Evolutionary conservation across 768 basidiomycete species (phyloP).

Genomic region (Gyrodon lividus): DNA sequence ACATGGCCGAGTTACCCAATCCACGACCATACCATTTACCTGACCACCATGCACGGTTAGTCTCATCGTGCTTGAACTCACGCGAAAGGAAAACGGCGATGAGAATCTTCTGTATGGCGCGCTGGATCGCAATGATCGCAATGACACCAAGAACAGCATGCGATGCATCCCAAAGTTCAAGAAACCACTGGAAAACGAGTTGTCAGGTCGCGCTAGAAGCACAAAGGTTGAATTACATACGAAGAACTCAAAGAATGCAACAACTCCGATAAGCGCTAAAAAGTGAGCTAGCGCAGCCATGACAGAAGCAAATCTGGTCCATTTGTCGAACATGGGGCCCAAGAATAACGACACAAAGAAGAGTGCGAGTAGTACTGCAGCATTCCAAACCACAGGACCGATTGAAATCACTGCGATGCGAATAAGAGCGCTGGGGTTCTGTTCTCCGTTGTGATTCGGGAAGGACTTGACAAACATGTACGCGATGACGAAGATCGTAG

Average conservation of each 20-base stretch:
- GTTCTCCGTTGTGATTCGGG: conserved; percentile 59
- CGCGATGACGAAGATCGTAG: conserved; percentile 75
- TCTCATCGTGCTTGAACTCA: conserved; percentile 98
- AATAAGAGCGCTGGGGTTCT: conserved; percentile 80
- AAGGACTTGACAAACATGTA: conserved; percentile 96
- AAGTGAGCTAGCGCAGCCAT: conserved; percentile 93
- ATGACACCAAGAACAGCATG: conserved; percentile 94
- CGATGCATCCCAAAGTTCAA: conserved; percentile 95
- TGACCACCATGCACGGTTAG: conserved; percentile 99
- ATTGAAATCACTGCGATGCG: conserved; percentile 87
- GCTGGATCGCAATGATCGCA: conserved; percentile 84
- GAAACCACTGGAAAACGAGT: conserved; percentile 70
- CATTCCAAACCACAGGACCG: conserved; percentile 96
- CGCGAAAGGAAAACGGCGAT: conserved; percentile 93
- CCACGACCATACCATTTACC: conserved; percentile 97
- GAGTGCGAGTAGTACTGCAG: conserved; percentile 74
- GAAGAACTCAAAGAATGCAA: conserved; percentile 96
- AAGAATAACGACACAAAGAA: conserved; percentile 94
- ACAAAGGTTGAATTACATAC: conserved; percentile 46
- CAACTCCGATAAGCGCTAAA: conserved; percentile 72
- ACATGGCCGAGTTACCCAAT: conserved; percentile 86
- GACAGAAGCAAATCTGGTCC: conserved; percentile 84
- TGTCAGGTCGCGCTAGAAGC: conserved; percentile 30
- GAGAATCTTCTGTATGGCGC: conserved; percentile 90
- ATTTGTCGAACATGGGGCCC: conserved; percentile 84